Base-by-base conservation (phyloP, 345 rosid species). In the Rhizophora mangle region DNA sequence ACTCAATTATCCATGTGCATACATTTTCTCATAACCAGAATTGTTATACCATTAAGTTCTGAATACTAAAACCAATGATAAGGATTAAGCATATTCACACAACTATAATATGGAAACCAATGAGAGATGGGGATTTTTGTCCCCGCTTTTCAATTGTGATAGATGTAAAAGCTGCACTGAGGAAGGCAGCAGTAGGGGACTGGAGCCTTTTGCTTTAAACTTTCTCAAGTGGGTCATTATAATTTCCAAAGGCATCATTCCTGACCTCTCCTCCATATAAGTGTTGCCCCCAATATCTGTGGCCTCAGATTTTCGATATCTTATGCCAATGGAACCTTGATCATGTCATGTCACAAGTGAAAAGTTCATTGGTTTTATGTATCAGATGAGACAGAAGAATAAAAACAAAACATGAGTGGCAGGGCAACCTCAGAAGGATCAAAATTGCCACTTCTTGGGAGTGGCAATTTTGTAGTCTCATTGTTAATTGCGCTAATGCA, bases 181-280 rank as follows among this genome's bases (percentile, higher is more conserved):
- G 65, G 69, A 68, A 54, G 67, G 64, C 20, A 52, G 77, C 21
- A 68, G 75, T 70, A 66, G 70, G 71, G 68, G 68, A 37, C 69
- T 66, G 78, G 51, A 51, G 36, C 20, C 72, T 24, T 73, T 67
- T 47, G 67, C 49, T 56, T 75, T 72, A 68, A 55, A 47, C 67
- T 79, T 75, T 57, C 11, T 26, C 16, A 4, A 49, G 75, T 72
- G 84, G 84, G 82, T 76, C 82, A 54, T 62, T 49, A 67, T 24
- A 68, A 65, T 69, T 61, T 74, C 43, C 73, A 67, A 74, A 79
- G 83, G 81, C 83, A 75, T 80, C 76, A 72, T 60, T 74, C 79
- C 77, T 72, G 75, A 60, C 79, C 75, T 76, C 72, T 73, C 68
- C 60, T 68, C 71, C 64, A 36, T 52, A n/a, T 67, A 30, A 27